phyloP scores from a whole-genome alignment of 1,284 basidiomycete species.

The Pyrrhoderma lamaoense region DNA sequence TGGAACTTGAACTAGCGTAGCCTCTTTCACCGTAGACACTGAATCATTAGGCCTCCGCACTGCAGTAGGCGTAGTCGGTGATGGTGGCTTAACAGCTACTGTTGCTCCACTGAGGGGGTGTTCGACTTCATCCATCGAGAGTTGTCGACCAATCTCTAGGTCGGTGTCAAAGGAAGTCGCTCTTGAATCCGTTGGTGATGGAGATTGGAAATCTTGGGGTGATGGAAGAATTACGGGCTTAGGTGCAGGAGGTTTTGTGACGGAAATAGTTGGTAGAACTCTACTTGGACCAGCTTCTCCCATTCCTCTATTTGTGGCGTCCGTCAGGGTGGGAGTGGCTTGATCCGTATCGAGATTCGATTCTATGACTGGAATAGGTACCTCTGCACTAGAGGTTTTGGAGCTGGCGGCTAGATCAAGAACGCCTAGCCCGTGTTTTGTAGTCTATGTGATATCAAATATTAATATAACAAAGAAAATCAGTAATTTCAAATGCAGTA shows the following conservation, averaged over 20 bases:
- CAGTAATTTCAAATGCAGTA: background rate
- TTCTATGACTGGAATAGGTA: slow-evolving; percentile 44
- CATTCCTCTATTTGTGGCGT: background rate
- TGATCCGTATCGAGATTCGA: slow-evolving; percentile 4
- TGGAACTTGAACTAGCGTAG: slow-evolving; percentile 15
- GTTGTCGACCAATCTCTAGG: slow-evolving; percentile 47
- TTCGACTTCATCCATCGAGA: slow-evolving; percentile 32
- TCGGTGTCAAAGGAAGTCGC: slow-evolving; percentile 47
- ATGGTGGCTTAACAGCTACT: slow-evolving; percentile 14
- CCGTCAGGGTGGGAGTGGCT: slow-evolving; percentile 25
- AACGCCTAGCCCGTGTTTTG: slow-evolving; percentile 15
- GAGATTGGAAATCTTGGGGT: slow-evolving; percentile 45
- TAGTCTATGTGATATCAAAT: slow-evolving; percentile 1
- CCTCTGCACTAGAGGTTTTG: slow-evolving; percentile 37
- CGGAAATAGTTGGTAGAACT: slow-evolving; percentile 45
- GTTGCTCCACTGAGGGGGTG: slow-evolving; percentile 15
- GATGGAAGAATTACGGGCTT: slow-evolving; percentile 59
- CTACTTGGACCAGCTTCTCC: slow-evolving; percentile 12
- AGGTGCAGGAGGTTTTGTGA: slow-evolving; percentile 64
- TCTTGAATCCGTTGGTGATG: slow-evolving; percentile 39
- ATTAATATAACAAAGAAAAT: background rate
- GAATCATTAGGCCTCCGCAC: slow-evolving; percentile 5
- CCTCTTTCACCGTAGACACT: slow-evolving; percentile 15
- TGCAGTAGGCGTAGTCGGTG: slow-evolving; percentile 10
- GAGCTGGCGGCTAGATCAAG: slow-evolving; percentile 31